Percentiles rank a stretch among this genome's conserved stretches.
These are phyloP conservation scores for Guillardia theta DNA, from an alignment of 78 protist genomes.

Conservation along the genomic window DNA sequence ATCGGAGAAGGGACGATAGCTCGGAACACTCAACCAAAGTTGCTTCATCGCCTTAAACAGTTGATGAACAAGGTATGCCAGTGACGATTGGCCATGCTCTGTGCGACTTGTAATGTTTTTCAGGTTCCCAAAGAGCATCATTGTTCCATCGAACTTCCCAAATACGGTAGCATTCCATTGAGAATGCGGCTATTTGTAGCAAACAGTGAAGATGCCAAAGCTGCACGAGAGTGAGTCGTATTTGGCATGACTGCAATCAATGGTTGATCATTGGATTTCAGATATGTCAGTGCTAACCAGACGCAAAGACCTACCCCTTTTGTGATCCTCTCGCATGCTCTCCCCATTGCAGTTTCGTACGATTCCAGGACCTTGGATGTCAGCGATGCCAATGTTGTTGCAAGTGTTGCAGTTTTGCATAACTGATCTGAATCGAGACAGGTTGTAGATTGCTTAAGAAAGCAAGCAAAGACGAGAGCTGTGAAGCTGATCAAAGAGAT, in stretches of 20 bases:
- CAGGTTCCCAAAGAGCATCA: background rate
- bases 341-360: background rate
- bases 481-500: background rate
- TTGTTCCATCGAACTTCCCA: background rate
- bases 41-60: background rate
- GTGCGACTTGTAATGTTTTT: no score
- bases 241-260: no score
- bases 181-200: background rate
- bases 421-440: no score
- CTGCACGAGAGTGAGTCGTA: background rate
- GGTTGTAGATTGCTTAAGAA: background rate
- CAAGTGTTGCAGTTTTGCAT: no score
- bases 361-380: background rate
- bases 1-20: background rate
- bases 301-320: background rate
- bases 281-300: background rate
- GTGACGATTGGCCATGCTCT: no score
- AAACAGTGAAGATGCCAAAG: background rate
- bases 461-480: background rate
- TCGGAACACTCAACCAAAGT: background rate
- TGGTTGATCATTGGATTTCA: no score
- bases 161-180: background rate
- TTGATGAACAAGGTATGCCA: background rate
- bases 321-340: slow-evolving; percentile 3
- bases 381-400: background rate